Percentiles rank a stretch among this genome's conserved stretches.
Evolutionary conservation across 768 basidiomycete species (phyloP).

Genomic region (Coprinopsis strossmayeri): DNA sequence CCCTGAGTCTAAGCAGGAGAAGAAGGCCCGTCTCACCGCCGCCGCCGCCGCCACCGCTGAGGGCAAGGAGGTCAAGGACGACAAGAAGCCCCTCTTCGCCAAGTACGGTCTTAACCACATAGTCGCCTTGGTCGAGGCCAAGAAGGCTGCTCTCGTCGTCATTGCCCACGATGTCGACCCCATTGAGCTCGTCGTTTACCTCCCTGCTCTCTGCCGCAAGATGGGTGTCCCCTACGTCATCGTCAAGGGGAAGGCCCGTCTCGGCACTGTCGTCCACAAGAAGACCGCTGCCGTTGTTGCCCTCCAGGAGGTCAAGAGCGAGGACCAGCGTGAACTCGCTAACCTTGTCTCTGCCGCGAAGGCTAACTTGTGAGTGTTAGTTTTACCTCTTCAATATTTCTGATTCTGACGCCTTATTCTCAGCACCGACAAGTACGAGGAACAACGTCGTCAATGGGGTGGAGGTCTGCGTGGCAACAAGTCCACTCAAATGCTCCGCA

Average conservation of each 20-base stretch:
- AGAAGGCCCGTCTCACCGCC: conserved; percentile 86
- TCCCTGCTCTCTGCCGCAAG: conserved; percentile 97
- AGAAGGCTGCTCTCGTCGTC: conserved; percentile 56
- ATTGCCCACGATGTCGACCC: conserved; percentile 99
- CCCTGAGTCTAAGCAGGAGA: conserved; percentile 93
- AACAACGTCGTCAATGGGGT: conserved; percentile 88
- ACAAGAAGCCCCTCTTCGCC: conserved; percentile 92
- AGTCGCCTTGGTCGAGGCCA: conserved; percentile 92
- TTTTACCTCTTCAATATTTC: not conserved
- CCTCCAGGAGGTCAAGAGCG: conserved; percentile 90
- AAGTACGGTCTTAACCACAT: conserved; percentile 98
- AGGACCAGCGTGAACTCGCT: conserved; percentile 89
- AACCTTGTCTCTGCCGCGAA: conserved; percentile 91
- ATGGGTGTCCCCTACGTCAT: conserved; percentile 99
- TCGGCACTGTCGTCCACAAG: conserved; percentile 97
- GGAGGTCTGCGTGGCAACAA: conserved; percentile 95
- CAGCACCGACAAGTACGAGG: conserved; percentile 91
- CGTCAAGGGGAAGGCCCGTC: conserved; percentile 96
- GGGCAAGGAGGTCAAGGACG: conserved; percentile 63
- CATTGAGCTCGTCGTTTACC: conserved; percentile 97
- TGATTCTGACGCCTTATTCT: conserved; percentile 5
- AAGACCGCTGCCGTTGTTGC: conserved; percentile 93
- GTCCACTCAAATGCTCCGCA: conserved; percentile 87
- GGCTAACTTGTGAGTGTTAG: conserved; percentile 83
- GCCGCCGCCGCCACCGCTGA: conserved; percentile 74